These are phyloP conservation scores for Echeveria elegans DNA, from an alignment of 164 flowering plant species.

Conservation along the genomic window DNA sequence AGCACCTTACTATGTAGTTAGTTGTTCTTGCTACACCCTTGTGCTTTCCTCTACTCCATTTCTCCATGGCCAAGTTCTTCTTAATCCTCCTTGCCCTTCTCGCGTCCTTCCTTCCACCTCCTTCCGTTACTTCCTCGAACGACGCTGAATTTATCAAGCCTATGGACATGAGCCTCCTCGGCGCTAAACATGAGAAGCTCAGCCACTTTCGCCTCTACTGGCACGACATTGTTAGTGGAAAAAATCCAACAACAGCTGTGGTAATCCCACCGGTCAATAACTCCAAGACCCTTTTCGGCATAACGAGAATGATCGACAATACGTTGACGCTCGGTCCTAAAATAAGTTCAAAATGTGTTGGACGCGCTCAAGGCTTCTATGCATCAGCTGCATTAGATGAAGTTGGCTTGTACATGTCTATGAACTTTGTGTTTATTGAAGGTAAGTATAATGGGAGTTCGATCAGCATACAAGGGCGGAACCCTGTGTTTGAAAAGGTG, in stretches of 20 bases:
- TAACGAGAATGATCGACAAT: neutral
- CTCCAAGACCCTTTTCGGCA: neutral
- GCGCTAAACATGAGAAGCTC: neutral
- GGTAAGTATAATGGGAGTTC: neutral
- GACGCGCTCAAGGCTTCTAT: neutral
- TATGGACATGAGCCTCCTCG: neutral
- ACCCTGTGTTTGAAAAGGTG: constrained; percentile 22
- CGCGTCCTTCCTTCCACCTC: neutral
- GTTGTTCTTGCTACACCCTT: neutral
- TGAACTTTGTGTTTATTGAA: neutral
- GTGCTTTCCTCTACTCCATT: neutral
- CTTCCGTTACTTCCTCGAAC: neutral
- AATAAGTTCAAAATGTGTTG: neutral
- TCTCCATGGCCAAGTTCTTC: neutral
- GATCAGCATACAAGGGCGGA: constrained; percentile 29
- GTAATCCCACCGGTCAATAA: neutral
- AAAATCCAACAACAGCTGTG: neutral
- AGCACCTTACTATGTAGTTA: neutral
- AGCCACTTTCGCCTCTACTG: neutral
- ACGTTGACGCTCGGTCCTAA: neutral
- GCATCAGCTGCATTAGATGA: neutral
- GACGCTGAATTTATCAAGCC: neutral
- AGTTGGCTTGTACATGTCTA: neutral
- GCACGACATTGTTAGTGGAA: neutral
- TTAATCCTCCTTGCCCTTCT: neutral